Evolutionary conservation across 1,284 basidiomycete genomes (phyloP), one percentile per base, ranked within the genome.

Genomic region (Gomphus bonarii): DNA sequence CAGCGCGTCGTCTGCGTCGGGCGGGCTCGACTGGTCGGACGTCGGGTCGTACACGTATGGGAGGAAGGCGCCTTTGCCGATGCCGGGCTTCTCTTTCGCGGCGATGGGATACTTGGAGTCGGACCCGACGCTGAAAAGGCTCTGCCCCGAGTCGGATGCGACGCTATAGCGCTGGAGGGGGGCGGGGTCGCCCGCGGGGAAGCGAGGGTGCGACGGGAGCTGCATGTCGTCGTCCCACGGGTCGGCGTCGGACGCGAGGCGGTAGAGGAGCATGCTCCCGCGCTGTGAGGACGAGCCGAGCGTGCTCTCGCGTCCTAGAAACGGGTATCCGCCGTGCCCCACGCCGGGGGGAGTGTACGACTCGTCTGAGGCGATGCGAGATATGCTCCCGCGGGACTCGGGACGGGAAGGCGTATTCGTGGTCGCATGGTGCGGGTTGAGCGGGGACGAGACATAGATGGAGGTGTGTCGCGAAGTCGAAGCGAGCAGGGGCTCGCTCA

Each of bases 21-120:
- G 57, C 1, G 57, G 57, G 6, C 57, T 53, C 12, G 22, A 40
- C 42, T 58, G 57, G 64, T 86, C 84, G 12, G 73, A 49, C 5
- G 71, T 72, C 0, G 84, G 84, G 63, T 87, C 84, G 65, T 84
- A 86, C 14, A 75, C 82, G 63, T 84, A 86, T 0, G 85, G 76
- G 0, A 86, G 70, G 47, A 87, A 71, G 3, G 79, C 84, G 3
- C 76, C 30, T 46, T 47, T 52, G 52, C 36, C 46, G 18, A 10
- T 11, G 28, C 33, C 30, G 18, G 64, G 69, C 57, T 65, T 60
- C 54, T 67, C 65, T 30, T 69, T 55, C 42, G 74, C 75, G 1
- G 74, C 75, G 1, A 72, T 72, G 7, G 84, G 82, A 66, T 84
- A 85, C 66, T 85, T 85, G 28, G 79, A 81, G 66, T 84, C 82